Base-by-base conservation (phyloP, 257 asterid genomes). In the Solanum etuberosum region DNA sequence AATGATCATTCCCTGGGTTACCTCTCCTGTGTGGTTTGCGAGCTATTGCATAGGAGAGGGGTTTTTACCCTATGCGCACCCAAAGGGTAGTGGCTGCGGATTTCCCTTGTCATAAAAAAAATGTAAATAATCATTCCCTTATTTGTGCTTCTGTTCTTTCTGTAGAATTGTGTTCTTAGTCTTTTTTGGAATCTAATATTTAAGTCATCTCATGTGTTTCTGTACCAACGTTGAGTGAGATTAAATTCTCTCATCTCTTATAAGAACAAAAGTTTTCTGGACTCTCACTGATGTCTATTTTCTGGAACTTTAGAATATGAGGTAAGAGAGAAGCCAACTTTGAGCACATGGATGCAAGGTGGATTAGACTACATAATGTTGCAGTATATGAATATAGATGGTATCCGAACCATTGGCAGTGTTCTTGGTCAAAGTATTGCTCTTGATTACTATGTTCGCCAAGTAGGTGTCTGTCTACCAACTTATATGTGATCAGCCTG, bases 401-500 rank as follows among this genome's bases (percentile, higher is more conserved):
- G 98, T 35, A 97, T 97, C 91, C 97, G 99, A 51, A 95, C 95
- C 85, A 94, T 97, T 87, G 99, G 98, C 84, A 94, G 99, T 90
- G 98, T 97, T 91, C 98, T 97, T 89, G 99, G 98, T 87, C 99
- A 97, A 89, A 95, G 99, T 92, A 94, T 97, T 91, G 99, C 98
- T 90, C 99, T 97, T 88, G 99, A 97, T 88, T 97, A 95, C 90
- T 97, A 97, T 90, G 99, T 97, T 85, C 98, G 98, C 87, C 99
- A 97, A 95, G 99, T 97, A 80, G 85, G 93, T 88, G 34, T 85
- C 67, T 88, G 34, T 85, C 67, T 51, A 9, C 68, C 82, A 59
- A 85, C 78, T 87, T 73, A 32, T 48, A 57, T 21, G 42, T 37
- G 87, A 42, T 77, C 59, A 87, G 43, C 77, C 61, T 61, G 32